These are phyloP conservation scores for Pouteria glomerata DNA, from an alignment of 148 eudicot genomes.

Conservation along the genomic window DNA sequence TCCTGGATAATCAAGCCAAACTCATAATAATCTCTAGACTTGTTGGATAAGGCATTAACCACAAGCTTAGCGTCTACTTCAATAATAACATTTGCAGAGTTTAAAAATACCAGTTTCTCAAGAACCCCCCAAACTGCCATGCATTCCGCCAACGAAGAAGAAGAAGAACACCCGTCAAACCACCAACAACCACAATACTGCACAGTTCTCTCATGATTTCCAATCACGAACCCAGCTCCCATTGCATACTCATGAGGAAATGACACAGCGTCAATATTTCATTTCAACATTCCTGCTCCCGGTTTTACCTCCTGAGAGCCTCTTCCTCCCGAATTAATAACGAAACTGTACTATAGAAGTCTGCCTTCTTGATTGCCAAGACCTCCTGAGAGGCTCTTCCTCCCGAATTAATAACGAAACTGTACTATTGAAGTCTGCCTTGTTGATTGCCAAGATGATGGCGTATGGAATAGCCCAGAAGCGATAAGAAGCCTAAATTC, in stretches of 20 bases:
- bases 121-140: too few species aligned
- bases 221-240: neutral
- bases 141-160: neutral
- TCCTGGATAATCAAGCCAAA: neutral
- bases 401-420: too few species aligned
- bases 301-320: neutral
- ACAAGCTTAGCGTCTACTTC: neutral
- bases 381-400: neutral
- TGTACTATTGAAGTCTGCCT: too few species aligned
- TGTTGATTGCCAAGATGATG: too few species aligned
- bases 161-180: neutral
- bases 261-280: neutral
- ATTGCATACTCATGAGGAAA: neutral
- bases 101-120: too few species aligned
- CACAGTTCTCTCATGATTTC: neutral
- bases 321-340: neutral
- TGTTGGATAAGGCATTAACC: neutral
- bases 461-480: too few species aligned
- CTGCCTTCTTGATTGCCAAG: neutral
- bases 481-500: too few species aligned
- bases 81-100: too few species aligned
- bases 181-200: neutral
- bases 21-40: neutral
- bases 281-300: neutral
- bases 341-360: neutral